These are phyloP conservation scores for Phytophthora brassicae DNA, from an alignment of 352 stramenopile genomes.

Conservation along the genomic window DNA sequence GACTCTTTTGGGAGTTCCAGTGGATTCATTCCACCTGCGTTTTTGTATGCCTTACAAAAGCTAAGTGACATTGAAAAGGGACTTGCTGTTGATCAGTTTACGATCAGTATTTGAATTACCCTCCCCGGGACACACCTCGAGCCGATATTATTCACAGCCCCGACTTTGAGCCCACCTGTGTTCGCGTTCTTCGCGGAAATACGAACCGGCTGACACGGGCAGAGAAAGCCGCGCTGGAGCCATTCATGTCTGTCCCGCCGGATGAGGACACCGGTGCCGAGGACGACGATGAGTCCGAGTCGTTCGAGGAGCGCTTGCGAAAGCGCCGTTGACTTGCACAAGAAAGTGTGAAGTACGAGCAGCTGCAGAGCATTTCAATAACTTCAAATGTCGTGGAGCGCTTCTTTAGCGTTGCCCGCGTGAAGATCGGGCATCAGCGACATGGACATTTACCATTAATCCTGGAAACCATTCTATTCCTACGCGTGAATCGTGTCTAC, in stretches of 20 bases:
- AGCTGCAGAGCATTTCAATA: neutral
- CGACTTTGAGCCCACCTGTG: constrained; percentile 1
- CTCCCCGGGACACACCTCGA: too few relatives aligned
- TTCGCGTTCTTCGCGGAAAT: too few relatives aligned
- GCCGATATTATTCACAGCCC: constrained; percentile 5
- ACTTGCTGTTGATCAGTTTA: too few relatives aligned
- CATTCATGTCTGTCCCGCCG: too few relatives aligned
- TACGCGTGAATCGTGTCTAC: neutral
- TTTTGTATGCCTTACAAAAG: too few relatives aligned
- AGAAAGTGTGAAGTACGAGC: neutral
- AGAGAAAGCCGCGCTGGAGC: neutral
- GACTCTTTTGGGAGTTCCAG: too few relatives aligned
- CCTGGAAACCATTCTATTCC: neutral
- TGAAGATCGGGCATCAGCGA: constrained; percentile 1
- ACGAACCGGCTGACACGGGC: neutral
- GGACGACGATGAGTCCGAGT: too few relatives aligned
- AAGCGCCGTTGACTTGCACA: neutral
- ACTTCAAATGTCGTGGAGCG: constrained; percentile 3
- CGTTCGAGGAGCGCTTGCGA: neutral
- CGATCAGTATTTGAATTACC: too few relatives aligned
- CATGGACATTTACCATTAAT: neutral
- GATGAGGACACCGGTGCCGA: too few relatives aligned
- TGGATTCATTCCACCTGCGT: too few relatives aligned
- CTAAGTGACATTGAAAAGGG: too few relatives aligned
- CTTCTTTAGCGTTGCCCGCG: constrained; percentile 3